Base-by-base conservation (phyloP, 345 rosid species). In the Trapa incisa region DNA sequence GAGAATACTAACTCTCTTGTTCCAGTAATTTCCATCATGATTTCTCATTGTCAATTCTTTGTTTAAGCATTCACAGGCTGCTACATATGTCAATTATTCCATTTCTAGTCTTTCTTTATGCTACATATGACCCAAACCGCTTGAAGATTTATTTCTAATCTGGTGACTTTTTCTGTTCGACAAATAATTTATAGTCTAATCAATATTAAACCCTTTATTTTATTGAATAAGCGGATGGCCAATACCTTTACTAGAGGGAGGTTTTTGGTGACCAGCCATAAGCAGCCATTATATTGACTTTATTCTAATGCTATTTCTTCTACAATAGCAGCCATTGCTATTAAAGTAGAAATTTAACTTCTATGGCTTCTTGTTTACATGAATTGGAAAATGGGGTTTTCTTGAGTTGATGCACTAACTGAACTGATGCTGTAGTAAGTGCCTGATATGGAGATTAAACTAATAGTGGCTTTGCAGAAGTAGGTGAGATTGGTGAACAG, bases 401-500 rank as follows among this genome's bases (percentile, higher is more conserved):
- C 29, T 42, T 64, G 50, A 57, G 69, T 64, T 36, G 67, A 56
- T 57, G 67, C n/a, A 22, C 36, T 36, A 68, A 50, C 47, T 42
- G 22, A 65, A 69, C 63, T 65, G 54, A 13, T 50, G 47, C 35
- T 43, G 15, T 15, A 64, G 17, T 52, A 53, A 32, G 11, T 58
- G 65, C 68, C 67, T 3, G 8, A 42, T 64, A 52, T 3, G 64
- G 58, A 67, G 52, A 43, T 41, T 65, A 63, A 22, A 33, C 35
- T 43, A 48, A 66, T 37, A 57, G 61, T 60, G 58, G 47, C 68
- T 64, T 65, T 64, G 65, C 67, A 70, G 16, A 71, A 61, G 74
- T 77, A 64, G 80, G 77, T 74, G 73, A 77, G 65, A 73, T 73
- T 67, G 80, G 72, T 77, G 77, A 74, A 65, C 80, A 74, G 29